phyloP scores from a whole-genome alignment of 331 rosid genomes.

The Quercus phellos region DNA sequence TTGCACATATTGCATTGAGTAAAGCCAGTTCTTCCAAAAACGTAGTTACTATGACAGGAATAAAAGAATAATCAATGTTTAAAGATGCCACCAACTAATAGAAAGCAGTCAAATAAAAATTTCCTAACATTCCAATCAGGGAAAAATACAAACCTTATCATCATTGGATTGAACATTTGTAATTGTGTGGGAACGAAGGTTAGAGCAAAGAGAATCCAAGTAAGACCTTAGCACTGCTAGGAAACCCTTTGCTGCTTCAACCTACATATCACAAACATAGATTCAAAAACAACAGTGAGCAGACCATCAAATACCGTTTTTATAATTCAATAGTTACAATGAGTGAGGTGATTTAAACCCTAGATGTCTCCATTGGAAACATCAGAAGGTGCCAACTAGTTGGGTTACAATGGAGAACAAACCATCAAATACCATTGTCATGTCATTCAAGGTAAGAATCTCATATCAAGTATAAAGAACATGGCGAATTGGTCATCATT shows the following conservation, averaged over 20 bases:
- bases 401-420: no score
- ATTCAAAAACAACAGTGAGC: slow-evolving; percentile 7
- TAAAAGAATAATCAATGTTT: not conserved
- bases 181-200: slow-evolving; percentile 95
- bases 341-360: no score
- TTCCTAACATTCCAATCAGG: not conserved
- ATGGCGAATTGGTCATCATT: not conserved
- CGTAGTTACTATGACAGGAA: not conserved
- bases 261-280: slow-evolving; percentile 29
- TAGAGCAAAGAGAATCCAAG: slow-evolving; percentile 87
- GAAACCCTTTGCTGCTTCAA: slow-evolving; percentile 85
- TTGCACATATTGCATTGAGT: not conserved
- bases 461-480: not conserved
- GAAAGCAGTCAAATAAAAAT: not conserved
- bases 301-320: not conserved
- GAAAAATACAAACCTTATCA: slow-evolving; percentile 66
- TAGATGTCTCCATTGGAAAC: no score
- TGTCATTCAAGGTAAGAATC: not conserved
- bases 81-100: not conserved
- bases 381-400: no score
- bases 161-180: slow-evolving; percentile 94
- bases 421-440: not conserved
- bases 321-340: no score
- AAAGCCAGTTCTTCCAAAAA: not conserved
- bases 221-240: slow-evolving; percentile 69